These are phyloP conservation scores for Pichia sp. DNA, from an alignment of 1,139 yeast genomes.

Conservation along the genomic window DNA sequence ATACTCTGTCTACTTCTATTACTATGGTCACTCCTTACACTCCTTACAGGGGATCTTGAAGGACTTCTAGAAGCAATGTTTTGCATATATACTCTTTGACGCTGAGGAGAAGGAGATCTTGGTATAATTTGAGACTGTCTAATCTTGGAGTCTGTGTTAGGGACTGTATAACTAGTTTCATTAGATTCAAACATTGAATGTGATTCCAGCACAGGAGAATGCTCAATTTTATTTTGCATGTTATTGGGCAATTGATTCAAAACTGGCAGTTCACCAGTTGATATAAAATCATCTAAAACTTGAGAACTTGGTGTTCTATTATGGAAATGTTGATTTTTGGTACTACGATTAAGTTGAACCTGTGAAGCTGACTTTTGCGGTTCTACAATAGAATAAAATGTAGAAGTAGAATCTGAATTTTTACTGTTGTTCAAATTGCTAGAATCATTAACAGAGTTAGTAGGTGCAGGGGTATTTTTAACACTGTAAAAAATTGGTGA, in stretches of 20 bases:
- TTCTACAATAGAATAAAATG: constrained; percentile 11
- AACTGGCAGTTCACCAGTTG: constrained; percentile 24
- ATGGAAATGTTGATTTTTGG: constrained; percentile 15
- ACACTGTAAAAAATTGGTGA: constrained; percentile 4
- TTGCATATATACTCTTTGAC: constrained; percentile 4
- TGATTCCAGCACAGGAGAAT: constrained; percentile 2
- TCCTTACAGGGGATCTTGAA: constrained; percentile 7
- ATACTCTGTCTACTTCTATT: not conserved
- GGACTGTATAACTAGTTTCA: constrained; percentile 10
- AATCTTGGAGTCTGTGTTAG: constrained; percentile 9
- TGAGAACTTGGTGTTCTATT: constrained; percentile 20
- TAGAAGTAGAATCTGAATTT: not conserved
- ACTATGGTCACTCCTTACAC: not conserved
- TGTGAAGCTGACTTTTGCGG: constrained; percentile 14
- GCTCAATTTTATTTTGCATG: not conserved
- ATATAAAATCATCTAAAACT: constrained; percentile 24
- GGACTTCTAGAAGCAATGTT: constrained; percentile 12
- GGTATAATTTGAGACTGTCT: constrained; percentile 1
- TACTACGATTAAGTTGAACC: constrained; percentile 2
- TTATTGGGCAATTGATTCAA: constrained; percentile 1
- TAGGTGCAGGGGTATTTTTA: not conserved
- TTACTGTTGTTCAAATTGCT: not conserved
- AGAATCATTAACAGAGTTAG: not conserved
- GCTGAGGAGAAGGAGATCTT: constrained; percentile 10
- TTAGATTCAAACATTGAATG: constrained; percentile 15